Base-by-base conservation (phyloP, 108 stramenopile species). In the Stephanodiscus minutulus region DNA sequence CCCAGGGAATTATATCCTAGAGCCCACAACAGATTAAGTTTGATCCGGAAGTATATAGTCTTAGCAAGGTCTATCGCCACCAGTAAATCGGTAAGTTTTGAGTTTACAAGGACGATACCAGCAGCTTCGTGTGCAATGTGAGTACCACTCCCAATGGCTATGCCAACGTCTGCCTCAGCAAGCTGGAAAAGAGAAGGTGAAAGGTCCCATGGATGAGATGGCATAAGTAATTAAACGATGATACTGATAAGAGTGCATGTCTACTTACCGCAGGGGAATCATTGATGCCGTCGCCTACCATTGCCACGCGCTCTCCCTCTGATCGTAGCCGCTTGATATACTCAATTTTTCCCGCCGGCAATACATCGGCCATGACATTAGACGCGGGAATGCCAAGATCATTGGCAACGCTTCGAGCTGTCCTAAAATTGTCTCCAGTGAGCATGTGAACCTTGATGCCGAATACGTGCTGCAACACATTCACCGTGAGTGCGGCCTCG, bases 261-360 rank as follows among this genome's bases (percentile, higher is more conserved):
- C 39, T 4, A 44, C 43, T 44, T 44, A 44, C 43, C 9, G 85
- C 85, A 37, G 85, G 82, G 7, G 79, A 72, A 54, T 85, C 85
- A 47, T 85, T 85, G 56, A 96, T 79, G 0, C 96, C 96, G 61
- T 97, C 96, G 4, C 96, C 96, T 13, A 96, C 88, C 89, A 96
- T 92, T 18, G 90, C 92, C 17, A 98, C 96, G 39, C 72, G 63
- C 29, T 83, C 70, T 20, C 91, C 93, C 50, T 87, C 60, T 10
- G 46, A 21, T 69, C 96, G 95, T 1, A 98, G 82, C 8, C 52
- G 55, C 60, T 82, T 77, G 11, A 98, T 85, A 28, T 72, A 81
- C 5, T 84, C 81, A 12, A 88, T 77, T 72, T 99, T 99, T 15
- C 80, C 83, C 7, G 75, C 82, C 0, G 98, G 98, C 17, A 98